phyloP scores from a whole-genome alignment of 495 filamentous ascomycete species.

The Glutinoglossum americanum region DNA sequence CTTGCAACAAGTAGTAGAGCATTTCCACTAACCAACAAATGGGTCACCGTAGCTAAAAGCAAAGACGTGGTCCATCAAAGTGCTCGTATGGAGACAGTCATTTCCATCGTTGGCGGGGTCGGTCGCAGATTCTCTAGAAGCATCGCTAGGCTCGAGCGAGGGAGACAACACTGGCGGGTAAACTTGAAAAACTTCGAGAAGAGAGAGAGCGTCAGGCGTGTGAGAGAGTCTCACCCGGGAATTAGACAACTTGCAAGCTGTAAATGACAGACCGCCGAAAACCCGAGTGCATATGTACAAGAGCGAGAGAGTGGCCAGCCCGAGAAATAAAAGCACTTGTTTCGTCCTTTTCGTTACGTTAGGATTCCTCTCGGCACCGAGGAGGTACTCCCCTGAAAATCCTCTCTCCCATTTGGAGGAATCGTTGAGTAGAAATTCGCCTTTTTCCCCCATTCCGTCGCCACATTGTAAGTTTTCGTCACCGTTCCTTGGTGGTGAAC shows the following conservation, averaged over 20 bases:
- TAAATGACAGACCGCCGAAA: not conserved
- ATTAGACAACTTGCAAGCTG: not conserved
- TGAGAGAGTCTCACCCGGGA: not conserved
- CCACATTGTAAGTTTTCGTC: not conserved
- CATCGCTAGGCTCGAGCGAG: not conserved
- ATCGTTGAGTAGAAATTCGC: not conserved
- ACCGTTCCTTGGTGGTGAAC: not conserved
- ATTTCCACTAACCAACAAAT: conserved; percentile 36
- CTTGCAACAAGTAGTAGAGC: not conserved
- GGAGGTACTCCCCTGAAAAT: not conserved
- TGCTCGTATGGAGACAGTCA: conserved; percentile 19
- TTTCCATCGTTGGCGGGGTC: not conserved
- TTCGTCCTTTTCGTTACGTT: not conserved
- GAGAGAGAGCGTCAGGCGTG: not conserved
- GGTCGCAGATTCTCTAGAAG: not conserved
- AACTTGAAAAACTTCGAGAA: not conserved
- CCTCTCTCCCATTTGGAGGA: not conserved
- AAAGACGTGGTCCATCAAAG: conserved; percentile 55
- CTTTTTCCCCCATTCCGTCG: not conserved
- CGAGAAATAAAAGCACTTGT: not conserved
- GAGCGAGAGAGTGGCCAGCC: not conserved
- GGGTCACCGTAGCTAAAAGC: conserved; percentile 57
- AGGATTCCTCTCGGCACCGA: not conserved
- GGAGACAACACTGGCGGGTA: not conserved
- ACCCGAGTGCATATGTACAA: not conserved